Base-by-base conservation (phyloP, 164 flowering plant species). In the Saururus chinensis region DNA sequence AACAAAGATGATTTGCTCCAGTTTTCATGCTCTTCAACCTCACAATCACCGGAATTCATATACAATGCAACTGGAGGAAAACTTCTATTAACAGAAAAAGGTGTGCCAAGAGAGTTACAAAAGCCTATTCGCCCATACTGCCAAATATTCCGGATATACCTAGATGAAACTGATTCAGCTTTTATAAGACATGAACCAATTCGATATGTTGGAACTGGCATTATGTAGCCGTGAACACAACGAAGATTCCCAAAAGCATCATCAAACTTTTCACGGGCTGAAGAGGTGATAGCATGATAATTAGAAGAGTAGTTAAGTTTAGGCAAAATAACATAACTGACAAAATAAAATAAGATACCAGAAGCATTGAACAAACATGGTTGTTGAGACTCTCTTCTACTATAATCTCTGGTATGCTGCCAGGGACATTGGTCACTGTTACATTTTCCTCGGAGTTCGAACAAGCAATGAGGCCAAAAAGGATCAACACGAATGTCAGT, bases 391-490 rank as follows among this genome's bases (percentile, higher is more conserved):
- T 64, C 77, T 58, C 62, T 65, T 13, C 55, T 23, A 60, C 72
- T 57, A 54, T 68, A 75, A 74, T 83, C 81, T 67, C 71, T 83
- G 9, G 69, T 65, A 73, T 92, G 98, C 66, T 92, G 98, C 90
- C 84, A 87, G 55, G 82, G 61, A 61, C 98, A 92, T 71, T 86
- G 81, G 51, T 82, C 91, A 68, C 89, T 70, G 67, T 92, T 92
- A 74, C 98, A 92, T 76, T 80, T 87, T 61, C 98, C 98, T 52
- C 96, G 87, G 54, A 92, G 88, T 71, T 92, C 98, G 77, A 68
- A 92, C 91, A 87, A 82, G 80, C 98, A 92, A 63, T 87, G 75
- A 24, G 96, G 95, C 98, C 90, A 87, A 67, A 76, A 76, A 59
- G 93, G 91, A 70, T 92, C 88, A 63, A 86, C 63, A 7, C 74